A percentile compares a stretch with the other conserved stretches of the same genome.
Evolutionary conservation across 2,329 filamentous ascomycete species (phyloP).

Genomic region (Periconia digitata): DNA sequence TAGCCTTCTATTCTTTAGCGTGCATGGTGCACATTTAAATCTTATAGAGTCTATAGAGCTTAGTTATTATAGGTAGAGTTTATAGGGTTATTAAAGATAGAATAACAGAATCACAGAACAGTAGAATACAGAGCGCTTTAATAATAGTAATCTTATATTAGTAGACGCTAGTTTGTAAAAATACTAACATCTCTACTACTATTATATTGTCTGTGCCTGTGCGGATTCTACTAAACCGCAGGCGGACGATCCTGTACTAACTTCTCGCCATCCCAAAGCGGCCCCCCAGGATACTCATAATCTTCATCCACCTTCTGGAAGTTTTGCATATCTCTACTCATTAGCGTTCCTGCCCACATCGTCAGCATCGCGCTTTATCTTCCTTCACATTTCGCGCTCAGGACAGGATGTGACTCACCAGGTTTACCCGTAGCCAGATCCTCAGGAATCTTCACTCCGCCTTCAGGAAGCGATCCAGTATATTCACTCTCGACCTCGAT

Average conservation of each 20-base stretch:
- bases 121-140: too few relatives aligned
- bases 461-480: constrained; percentile 4
- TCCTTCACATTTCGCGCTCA: background rate
- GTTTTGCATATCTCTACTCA: constrained; percentile 6
- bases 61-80: too few relatives aligned
- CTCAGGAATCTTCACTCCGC: constrained; percentile 14
- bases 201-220: too few relatives aligned
- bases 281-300: constrained; percentile 13
- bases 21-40: too few relatives aligned
- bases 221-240: too few relatives aligned
- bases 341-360: constrained; percentile 6
- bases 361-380: background rate
- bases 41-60: too few relatives aligned
- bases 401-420: constrained; percentile 6
- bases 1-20: too few relatives aligned
- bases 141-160: too few relatives aligned
- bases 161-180: too few relatives aligned
- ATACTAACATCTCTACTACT: too few relatives aligned
- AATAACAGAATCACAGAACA: too few relatives aligned
- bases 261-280: constrained; percentile 16
- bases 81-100: too few relatives aligned
- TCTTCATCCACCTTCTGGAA: constrained; percentile 6
- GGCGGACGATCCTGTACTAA: constrained; percentile 11
- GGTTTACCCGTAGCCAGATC: constrained; percentile 1
- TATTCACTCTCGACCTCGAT: constrained; percentile 9